A percentile compares a stretch with the other conserved stretches of the same genome.
phyloP scores from a whole-genome alignment of 83 land plant species.

The Picea engelmannii region DNA sequence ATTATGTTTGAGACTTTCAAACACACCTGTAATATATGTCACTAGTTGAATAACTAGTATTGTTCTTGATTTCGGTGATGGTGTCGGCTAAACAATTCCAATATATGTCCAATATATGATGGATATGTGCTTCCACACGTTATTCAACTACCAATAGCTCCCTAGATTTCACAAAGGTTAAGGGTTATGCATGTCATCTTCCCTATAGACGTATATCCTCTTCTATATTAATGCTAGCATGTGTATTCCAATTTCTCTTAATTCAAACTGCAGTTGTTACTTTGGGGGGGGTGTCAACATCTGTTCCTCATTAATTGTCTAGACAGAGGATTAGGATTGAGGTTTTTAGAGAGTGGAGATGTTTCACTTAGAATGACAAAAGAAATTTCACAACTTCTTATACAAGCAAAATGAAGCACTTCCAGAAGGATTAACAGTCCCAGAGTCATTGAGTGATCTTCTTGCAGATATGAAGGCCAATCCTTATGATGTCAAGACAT shows the following conservation, averaged over 20 bases:
- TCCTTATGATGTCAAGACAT: conserved; percentile 64
- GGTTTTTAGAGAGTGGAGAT: conserved; percentile 58
- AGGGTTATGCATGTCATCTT: conserved; percentile 41
- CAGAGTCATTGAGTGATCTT: conserved; percentile 70
- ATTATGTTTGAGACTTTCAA: too few species aligned
- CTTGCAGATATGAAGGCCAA: conserved; percentile 67
- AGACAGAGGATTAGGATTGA: conserved; percentile 84
- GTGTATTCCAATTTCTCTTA: conserved; percentile 39
- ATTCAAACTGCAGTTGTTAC: conserved; percentile 44
- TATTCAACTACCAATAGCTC: conserved; percentile 40
- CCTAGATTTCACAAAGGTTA: conserved; percentile 47
- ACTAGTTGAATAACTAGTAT: too few species aligned
- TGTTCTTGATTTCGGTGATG: too few species aligned
- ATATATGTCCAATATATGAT: too few species aligned
- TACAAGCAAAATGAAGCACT: conserved; percentile 66
- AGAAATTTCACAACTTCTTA: conserved; percentile 15
- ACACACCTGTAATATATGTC: too few species aligned
- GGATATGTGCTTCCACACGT: too few species aligned
- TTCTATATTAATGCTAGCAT: conserved; percentile 32
- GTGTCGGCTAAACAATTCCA: too few species aligned
- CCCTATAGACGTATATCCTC: conserved; percentile 38
- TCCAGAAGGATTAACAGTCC: conserved; percentile 61
- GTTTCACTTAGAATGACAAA: conserved; percentile 30
- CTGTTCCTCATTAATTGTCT: conserved; percentile 72
- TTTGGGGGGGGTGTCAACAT: conserved; percentile 48